Conservation (phyloP, 1,284 basidiomycete species). For the Ustilago bromivora region DNA sequence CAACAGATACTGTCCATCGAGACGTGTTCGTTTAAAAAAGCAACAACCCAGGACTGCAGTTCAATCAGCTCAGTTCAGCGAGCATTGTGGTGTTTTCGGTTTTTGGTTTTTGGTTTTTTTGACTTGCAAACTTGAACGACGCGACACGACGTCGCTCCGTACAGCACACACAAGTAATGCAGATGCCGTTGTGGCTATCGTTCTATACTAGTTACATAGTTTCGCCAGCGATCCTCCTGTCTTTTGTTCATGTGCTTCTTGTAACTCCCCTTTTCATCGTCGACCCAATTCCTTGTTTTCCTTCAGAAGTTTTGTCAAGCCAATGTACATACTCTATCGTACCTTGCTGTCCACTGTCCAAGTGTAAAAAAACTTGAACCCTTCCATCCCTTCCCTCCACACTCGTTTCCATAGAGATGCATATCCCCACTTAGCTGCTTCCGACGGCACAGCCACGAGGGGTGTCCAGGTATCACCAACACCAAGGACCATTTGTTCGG, state of each 20-base stretch:
- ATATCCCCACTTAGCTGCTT: neutral
- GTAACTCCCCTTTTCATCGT: neutral
- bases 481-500: neutral
- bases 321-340: neutral
- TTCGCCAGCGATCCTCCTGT: too few relatives aligned
- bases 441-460: neutral
- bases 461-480: neutral
- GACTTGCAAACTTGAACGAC: conserved; percentile 1
- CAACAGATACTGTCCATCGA: too few relatives aligned
- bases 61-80: too few relatives aligned
- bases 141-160: neutral
- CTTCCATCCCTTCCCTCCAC: neutral
- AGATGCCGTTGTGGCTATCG: too few relatives aligned
- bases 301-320: neutral
- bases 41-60: too few relatives aligned
- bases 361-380: neutral
- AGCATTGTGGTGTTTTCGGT: too few relatives aligned
- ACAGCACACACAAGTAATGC: too few relatives aligned
- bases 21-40: too few relatives aligned
- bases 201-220: too few relatives aligned
- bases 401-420: neutral
- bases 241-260: too few relatives aligned
- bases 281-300: neutral
- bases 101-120: neutral
- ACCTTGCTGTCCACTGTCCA: neutral